These are phyloP conservation scores for Trichosporon ovoides DNA, from an alignment of 1,284 basidiomycete species.

Conservation along the genomic window DNA sequence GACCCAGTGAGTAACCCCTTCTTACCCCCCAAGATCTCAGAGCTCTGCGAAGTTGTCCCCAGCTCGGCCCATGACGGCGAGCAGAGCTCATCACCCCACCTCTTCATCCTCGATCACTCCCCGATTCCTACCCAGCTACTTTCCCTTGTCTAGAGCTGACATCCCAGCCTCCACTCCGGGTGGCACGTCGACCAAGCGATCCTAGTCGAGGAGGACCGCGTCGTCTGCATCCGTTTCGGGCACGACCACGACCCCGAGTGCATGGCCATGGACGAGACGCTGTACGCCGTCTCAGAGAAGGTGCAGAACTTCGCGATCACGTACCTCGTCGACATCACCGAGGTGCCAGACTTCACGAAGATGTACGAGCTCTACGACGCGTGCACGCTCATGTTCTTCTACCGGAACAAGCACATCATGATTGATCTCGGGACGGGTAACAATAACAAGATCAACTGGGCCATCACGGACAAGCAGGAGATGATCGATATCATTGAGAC, in stretches of 20 bases:
- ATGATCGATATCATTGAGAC: conserved; percentile 98
- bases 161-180: conserved; percentile 67
- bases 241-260: conserved; percentile 93
- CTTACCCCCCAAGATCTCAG: too few species aligned
- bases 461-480: conserved; percentile 96
- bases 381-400: conserved; percentile 97
- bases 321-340: conserved; percentile 90
- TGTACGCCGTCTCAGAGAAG: conserved; percentile 86
- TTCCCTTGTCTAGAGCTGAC: conserved; percentile 10
- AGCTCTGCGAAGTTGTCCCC: too few species aligned
- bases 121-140: too few species aligned
- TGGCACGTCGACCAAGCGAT: conserved; percentile 99
- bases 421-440: conserved; percentile 99
- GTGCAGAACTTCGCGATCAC: conserved; percentile 98
- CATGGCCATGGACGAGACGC: conserved; percentile 99
- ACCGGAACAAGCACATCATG: conserved; percentile 99
- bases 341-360: conserved; percentile 98
- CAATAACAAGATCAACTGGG: conserved; percentile 99
- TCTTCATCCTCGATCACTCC: too few species aligned
- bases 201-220: conserved; percentile 92
- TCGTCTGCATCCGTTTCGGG: conserved; percentile 92
- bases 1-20: conserved; percentile 46
- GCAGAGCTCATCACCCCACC: too few species aligned
- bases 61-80: too few species aligned
- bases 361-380: conserved; percentile 72